These are phyloP conservation scores for Amanita molliuscula DNA, from an alignment of 768 basidiomycete genomes.

Conservation along the genomic window DNA sequence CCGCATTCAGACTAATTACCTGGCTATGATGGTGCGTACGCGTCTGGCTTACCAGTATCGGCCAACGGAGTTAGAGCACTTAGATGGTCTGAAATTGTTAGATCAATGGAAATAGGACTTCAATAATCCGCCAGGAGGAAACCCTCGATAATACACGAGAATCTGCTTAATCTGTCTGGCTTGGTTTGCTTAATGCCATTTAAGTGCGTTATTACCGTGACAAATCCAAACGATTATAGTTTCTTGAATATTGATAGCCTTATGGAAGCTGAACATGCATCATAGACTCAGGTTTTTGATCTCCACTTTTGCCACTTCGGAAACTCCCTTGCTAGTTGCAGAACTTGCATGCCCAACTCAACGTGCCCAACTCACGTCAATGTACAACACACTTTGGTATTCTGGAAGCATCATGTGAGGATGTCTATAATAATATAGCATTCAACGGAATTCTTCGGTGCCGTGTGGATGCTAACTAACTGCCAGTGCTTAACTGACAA, in stretches of 20 bases:
- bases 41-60: background rate
- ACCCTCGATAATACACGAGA: background rate
- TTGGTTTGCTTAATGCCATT: slow-evolving; percentile 54
- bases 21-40: slow-evolving; percentile 35
- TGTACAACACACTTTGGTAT: slow-evolving; percentile 64
- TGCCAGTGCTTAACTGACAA: background rate
- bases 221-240: slow-evolving; percentile 7
- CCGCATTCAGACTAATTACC: slow-evolving; percentile 36
- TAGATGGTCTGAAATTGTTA: slow-evolving; percentile 49
- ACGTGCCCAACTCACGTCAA: slow-evolving; percentile 57
- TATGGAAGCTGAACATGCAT: background rate
- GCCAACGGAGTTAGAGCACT: background rate
- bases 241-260: background rate
- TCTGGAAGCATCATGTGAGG: slow-evolving; percentile 56
- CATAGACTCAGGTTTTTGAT: slow-evolving; percentile 35
- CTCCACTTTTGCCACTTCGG: slow-evolving; percentile 55
- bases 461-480: slow-evolving; percentile 54
- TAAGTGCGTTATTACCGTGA: slow-evolving; percentile 25
- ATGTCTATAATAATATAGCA: slow-evolving; percentile 2
- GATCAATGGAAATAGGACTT: slow-evolving; percentile 47
- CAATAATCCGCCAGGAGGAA: slow-evolving; percentile 32
- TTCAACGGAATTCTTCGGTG: slow-evolving; percentile 18
- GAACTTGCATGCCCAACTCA: slow-evolving; percentile 69
- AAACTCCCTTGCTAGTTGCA: slow-evolving; percentile 67
- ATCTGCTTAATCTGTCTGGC: slow-evolving; percentile 9